phyloP scores from a whole-genome alignment of 192 early-diverging fungal species.

The Backusella circina region DNA sequence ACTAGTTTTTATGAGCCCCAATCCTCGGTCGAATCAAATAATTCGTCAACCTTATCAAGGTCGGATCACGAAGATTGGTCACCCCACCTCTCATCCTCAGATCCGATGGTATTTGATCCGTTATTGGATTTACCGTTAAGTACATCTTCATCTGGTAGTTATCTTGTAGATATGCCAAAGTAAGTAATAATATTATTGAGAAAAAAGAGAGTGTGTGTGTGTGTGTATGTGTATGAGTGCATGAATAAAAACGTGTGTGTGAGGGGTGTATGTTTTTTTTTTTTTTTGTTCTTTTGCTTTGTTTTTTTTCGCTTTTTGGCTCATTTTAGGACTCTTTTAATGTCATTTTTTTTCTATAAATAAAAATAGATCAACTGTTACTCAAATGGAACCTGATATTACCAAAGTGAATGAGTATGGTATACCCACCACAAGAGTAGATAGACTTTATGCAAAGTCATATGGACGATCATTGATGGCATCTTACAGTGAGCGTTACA shows the following conservation, averaged over 20 bases:
- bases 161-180: constrained; percentile 20
- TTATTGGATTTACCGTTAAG: neutral
- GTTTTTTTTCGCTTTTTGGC: neutral
- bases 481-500: constrained; percentile 47
- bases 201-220: neutral
- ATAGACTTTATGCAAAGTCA: constrained; percentile 51
- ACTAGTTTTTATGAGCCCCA: neutral
- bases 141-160: constrained; percentile 12
- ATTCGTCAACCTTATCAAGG: constrained; percentile 1
- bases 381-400: constrained; percentile 34
- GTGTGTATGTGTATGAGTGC: too few species aligned
- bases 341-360: neutral
- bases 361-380: constrained; percentile 25
- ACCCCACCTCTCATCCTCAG: constrained; percentile 3
- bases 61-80: constrained; percentile 9
- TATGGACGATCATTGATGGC: constrained; percentile 58
- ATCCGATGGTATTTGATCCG: neutral
- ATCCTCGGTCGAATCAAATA: constrained; percentile 7
- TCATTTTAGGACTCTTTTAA: neutral
- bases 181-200: neutral
- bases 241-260: neutral
- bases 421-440: constrained; percentile 26
- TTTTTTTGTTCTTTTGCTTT: neutral
- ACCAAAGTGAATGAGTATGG: constrained; percentile 18
- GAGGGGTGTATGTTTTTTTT: neutral